These are phyloP conservation scores for Saturnispora galanensis DNA, from an alignment of 805 yeast species.

Conservation along the genomic window DNA sequence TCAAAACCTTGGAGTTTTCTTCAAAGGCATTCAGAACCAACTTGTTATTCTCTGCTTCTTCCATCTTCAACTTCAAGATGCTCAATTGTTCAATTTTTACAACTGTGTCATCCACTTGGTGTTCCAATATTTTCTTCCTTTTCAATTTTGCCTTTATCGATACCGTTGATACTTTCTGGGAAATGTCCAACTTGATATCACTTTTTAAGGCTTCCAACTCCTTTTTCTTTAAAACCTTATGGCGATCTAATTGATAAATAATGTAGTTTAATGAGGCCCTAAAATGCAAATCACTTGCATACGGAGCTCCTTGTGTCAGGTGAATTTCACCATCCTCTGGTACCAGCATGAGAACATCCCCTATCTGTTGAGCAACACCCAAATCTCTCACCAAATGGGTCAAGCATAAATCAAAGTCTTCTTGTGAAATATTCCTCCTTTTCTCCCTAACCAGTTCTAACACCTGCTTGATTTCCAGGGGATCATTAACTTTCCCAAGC, in stretches of 20 bases:
- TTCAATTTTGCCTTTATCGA: constrained; percentile 20
- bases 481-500: constrained; percentile 5
- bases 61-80: constrained; percentile 17
- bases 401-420: constrained; percentile 19
- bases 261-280: constrained; percentile 23
- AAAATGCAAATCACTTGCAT: constrained; percentile 15
- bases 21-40: constrained; percentile 18
- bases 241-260: constrained; percentile 16
- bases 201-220: constrained; percentile 8
- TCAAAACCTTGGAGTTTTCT: constrained; percentile 18
- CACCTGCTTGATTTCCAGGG: constrained; percentile 14
- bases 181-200: constrained; percentile 4
- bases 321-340: neutral
- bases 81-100: constrained; percentile 18
- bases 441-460: constrained; percentile 6
- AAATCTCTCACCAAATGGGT: constrained; percentile 16
- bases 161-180: constrained; percentile 10
- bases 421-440: constrained; percentile 6
- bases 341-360: neutral
- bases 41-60: constrained; percentile 21
- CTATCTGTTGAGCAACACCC: neutral
- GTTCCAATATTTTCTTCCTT: constrained; percentile 16
- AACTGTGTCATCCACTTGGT: constrained; percentile 16
- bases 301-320: neutral
- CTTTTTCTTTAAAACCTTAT: constrained; percentile 12